Conservation (phyloP, 2,329 filamentous ascomycete species). For the Furcasterigmium furcatum region DNA sequence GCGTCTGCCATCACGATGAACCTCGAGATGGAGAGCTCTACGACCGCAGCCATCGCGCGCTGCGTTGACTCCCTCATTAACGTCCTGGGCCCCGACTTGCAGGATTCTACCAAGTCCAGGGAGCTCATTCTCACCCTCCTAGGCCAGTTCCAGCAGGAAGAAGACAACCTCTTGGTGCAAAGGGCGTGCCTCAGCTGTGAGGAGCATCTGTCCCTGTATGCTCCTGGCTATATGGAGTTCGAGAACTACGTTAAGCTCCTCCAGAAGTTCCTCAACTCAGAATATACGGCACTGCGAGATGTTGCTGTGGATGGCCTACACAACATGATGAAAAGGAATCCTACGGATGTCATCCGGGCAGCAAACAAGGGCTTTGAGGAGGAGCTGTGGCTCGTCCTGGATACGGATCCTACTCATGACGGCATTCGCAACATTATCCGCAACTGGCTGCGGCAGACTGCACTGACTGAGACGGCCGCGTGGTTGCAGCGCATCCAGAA, state of each 20-base stretch:
- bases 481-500: slow-evolving; percentile 90
- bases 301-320: slow-evolving; percentile 85
- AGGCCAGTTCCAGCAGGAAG: slow-evolving; percentile 75
- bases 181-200: slow-evolving; percentile 78
- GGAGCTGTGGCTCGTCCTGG: slow-evolving; percentile 85
- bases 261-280: slow-evolving; percentile 72
- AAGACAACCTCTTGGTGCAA: slow-evolving; percentile 62
- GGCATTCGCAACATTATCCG: slow-evolving; percentile 83
- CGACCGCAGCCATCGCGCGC: slow-evolving; percentile 77
- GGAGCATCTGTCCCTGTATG: slow-evolving; percentile 90
- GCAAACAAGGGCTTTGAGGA: slow-evolving; percentile 82
- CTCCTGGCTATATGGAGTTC: slow-evolving; percentile 83
- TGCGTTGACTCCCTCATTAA: slow-evolving; percentile 96
- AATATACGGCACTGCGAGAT: slow-evolving; percentile 67
- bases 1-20: slow-evolving; percentile 81
- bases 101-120: slow-evolving; percentile 87
- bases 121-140: slow-evolving; percentile 89
- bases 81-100: slow-evolving; percentile 89
- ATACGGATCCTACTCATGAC: slow-evolving; percentile 71
- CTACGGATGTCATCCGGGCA: slow-evolving; percentile 74
- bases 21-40: slow-evolving; percentile 80
- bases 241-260: slow-evolving; percentile 77
- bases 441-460: slow-evolving; percentile 92
- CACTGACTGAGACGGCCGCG: slow-evolving; percentile 70
- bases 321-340: slow-evolving; percentile 91